Conservation (phyloP, 129 eudicot species). For the Centella asiatica region DNA sequence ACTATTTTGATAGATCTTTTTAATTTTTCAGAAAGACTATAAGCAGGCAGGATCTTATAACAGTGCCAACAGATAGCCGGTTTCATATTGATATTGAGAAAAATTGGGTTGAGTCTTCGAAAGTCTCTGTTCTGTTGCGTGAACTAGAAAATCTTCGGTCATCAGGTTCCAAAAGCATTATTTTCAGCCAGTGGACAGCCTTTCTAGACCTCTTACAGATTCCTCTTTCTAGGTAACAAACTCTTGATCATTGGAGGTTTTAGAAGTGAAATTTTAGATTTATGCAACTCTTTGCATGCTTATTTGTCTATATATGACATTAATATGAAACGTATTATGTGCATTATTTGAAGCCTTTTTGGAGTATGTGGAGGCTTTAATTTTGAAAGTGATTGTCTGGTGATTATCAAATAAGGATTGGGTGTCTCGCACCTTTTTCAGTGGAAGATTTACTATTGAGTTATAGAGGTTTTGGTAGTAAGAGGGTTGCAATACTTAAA, state of each 20-base stretch:
- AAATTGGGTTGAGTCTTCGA: slow-evolving; percentile 91
- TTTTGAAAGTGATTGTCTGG: neutral
- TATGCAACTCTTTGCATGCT: neutral
- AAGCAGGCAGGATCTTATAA: slow-evolving; percentile 78
- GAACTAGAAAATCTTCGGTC: slow-evolving; percentile 53
- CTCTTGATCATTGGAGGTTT: neutral
- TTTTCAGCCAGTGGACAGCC: slow-evolving; percentile 99
- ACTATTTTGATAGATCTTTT: neutral
- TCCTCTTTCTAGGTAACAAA: slow-evolving; percentile 69
- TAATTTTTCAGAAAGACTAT: slow-evolving; percentile 50
- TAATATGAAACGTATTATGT: neutral
- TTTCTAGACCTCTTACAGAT: slow-evolving; percentile 83
- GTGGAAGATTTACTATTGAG: no score
- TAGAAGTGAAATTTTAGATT: neutral
- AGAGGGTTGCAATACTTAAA: no score
- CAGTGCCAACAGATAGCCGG: slow-evolving; percentile 85
- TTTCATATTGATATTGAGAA: slow-evolving; percentile 77
- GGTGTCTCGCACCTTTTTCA: no score
- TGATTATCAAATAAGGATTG: no score
- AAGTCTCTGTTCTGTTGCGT: slow-evolving; percentile 61
- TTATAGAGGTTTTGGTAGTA: no score
- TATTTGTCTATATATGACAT: neutral
- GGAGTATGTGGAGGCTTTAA: neutral
- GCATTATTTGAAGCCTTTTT: neutral
- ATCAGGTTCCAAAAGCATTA: slow-evolving; percentile 75